Evolutionary conservation across 2,329 filamentous ascomycete genomes (phyloP), one percentile per base, ranked within the genome.

Genomic region (Colletotrichum sp.): DNA sequence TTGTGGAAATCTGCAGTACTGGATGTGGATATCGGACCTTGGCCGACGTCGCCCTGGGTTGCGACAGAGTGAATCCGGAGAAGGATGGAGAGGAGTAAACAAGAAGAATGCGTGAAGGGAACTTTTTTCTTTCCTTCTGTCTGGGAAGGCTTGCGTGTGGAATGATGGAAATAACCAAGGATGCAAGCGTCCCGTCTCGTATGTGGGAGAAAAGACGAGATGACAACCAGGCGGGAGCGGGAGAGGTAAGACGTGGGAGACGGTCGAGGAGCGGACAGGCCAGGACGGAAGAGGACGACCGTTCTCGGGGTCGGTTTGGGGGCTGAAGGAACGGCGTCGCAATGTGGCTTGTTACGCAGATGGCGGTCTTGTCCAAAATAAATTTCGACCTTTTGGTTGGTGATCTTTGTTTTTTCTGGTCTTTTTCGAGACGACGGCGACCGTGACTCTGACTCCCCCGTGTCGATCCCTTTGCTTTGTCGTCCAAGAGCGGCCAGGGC

Each of bases 251-350:
- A 7, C 12, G 34, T 39, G 39, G 32, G 66, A 61, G 71, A 43
- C 60, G 68, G 68, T 36, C 52, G 67, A 16, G 36, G 52, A 52
- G 21, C 12, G 18, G 26, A 24, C 39, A 52, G 63, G 36, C 52
- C n/a, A 28, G 28, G 24, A 30, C 16, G 48, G 57, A 63, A 26
- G 55, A 70, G 32, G 63, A 67, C 32, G 55, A 66, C 69, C 36
- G 68, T 63, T 64, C 61, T 61, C 63, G 57, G 72, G 34, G 39
- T 59, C 24, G n/a, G 43, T 64, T 72, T 60, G 61, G 72, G 72
- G 72, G 69, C 72, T 75, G 72, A 59, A 75, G 52, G 69, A 48
- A 59, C 39, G 72, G 66, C 52, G 72, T 75, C 61, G 72, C 72
- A 75, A 63, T 61, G 55, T 67, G 72, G 69, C 69, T 72, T 72